Conservation (phyloP, 2,329 filamentous ascomycete species). For the Rhinocladiella mackenziei region DNA sequence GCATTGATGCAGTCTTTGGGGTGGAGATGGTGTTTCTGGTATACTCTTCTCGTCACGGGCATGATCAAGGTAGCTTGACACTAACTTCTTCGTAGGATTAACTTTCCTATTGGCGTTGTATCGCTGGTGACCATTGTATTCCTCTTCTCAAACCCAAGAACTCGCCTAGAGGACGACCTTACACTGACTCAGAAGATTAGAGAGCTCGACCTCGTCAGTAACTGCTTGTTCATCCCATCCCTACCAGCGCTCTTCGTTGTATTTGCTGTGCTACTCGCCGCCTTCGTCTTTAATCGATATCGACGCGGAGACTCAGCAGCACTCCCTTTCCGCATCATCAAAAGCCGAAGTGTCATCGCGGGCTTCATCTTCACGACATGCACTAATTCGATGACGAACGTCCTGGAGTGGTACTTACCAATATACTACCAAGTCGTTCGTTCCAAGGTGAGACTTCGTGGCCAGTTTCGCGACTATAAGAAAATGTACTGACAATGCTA, state of each 20-base stretch:
- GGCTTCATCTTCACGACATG: constrained; percentile 35
- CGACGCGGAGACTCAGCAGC: constrained; percentile 46
- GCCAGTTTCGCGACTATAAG: no score
- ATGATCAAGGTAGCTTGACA: no score
- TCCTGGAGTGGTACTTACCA: constrained; percentile 17
- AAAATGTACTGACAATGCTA: no score
- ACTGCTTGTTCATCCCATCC: constrained; percentile 43
- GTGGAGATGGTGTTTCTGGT: constrained; percentile 33
- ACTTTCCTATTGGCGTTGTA: no score
- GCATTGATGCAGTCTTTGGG: constrained; percentile 32
- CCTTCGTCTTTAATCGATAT: constrained; percentile 48
- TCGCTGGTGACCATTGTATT: no score
- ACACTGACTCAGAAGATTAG: no score
- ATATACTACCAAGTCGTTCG: constrained; percentile 31
- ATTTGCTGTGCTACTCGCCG: constrained; percentile 34
- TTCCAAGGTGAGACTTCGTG: no score
- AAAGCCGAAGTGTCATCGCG: constrained; percentile 38
- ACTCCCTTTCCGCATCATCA: constrained; percentile 48
- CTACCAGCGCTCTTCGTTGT: constrained; percentile 48
- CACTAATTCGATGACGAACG: constrained; percentile 29
- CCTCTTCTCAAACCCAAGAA: no score
- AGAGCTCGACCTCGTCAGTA: no score
- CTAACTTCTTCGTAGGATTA: no score
- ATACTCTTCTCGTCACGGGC: no score
- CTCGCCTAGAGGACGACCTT: no score